A percentile compares a stretch with the other conserved stretches of the same genome.
Evolutionary conservation across 495 filamentous ascomycete species (phyloP).

Genomic region (Penicillium maclennaniae): DNA sequence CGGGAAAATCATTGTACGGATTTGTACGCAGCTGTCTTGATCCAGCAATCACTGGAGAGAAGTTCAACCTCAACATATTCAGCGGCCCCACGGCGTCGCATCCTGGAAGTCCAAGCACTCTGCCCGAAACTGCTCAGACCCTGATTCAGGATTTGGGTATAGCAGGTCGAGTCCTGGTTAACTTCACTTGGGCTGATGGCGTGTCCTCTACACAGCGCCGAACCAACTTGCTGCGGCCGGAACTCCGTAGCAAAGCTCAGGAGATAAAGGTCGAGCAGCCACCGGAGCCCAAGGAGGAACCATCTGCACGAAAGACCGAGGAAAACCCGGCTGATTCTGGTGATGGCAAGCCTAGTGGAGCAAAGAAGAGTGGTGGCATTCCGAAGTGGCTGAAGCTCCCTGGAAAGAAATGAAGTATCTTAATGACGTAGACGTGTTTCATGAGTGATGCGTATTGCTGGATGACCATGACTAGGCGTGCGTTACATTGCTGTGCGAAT

Average conservation of each 20-base stretch:
- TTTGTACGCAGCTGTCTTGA: conserved; percentile 54
- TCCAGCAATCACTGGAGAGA: conserved; percentile 32
- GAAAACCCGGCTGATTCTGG: conserved; percentile 28
- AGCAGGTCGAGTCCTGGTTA: conserved; percentile 65
- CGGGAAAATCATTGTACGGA: conserved; percentile 60
- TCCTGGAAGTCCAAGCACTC: conserved; percentile 26
- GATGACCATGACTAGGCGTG: conserved; percentile 3
- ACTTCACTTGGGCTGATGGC: conserved; percentile 70
- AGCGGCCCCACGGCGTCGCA: conserved; percentile 11
- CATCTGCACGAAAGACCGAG: conserved; percentile 33
- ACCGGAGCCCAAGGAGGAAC: conserved; percentile 36
- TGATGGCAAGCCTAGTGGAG: conserved; percentile 37
- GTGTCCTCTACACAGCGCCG: conserved; percentile 39
- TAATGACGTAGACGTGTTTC: not conserved
- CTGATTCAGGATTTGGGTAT: conserved; percentile 70
- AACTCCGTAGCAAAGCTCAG: conserved; percentile 63
- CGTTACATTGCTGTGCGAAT: not conserved
- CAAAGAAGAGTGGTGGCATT: conserved; percentile 45
- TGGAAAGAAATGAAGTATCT: conserved; percentile 47
- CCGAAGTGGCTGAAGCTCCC: conserved; percentile 71
- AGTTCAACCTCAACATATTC: conserved; percentile 49
- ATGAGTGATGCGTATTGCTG: conserved; percentile 7
- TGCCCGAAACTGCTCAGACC: conserved; percentile 46
- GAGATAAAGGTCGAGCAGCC: conserved; percentile 57
- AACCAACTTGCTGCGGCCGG: conserved; percentile 56